Evolutionary conservation across 2,329 filamentous ascomycete species (phyloP).

Genomic region (Trichoderma arundinaceum): DNA sequence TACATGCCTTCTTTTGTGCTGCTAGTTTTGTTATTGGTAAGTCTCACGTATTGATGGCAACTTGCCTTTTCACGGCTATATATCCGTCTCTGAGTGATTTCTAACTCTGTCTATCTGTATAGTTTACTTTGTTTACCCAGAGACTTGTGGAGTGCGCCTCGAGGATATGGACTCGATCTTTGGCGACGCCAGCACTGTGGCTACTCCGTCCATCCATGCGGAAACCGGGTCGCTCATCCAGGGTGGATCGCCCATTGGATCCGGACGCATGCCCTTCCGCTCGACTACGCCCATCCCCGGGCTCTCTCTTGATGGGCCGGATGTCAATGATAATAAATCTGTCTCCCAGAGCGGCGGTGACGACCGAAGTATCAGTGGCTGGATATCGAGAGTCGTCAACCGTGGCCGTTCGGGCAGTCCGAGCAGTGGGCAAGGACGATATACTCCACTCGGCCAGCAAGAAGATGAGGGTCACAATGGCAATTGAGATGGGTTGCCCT

Average conservation of each 20-base stretch:
- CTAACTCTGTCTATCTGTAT: constrained; percentile 13
- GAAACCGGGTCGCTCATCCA: constrained; percentile 85
- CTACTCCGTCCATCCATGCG: constrained; percentile 74
- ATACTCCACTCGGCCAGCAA: constrained; percentile 50
- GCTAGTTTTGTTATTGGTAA: constrained; percentile 94
- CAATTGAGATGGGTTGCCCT: constrained; percentile 35
- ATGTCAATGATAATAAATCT: constrained; percentile 57
- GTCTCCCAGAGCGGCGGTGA: constrained; percentile 44
- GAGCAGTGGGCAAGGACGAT: constrained; percentile 50
- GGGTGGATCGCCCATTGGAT: constrained; percentile 73
- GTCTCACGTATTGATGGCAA: constrained; percentile 45
- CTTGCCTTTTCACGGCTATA: background rate
- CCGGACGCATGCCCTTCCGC: constrained; percentile 61
- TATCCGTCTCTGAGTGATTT: background rate
- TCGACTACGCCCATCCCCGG: constrained; percentile 75
- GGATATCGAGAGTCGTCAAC: constrained; percentile 52
- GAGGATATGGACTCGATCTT: constrained; percentile 98
- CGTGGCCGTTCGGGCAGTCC: constrained; percentile 48
- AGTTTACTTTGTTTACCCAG: constrained; percentile 98
- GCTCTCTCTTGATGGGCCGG: constrained; percentile 77
- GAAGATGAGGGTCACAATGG: constrained; percentile 45
- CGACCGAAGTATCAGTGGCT: constrained; percentile 56
- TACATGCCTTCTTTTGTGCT: constrained; percentile 97
- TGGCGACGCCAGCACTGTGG: constrained; percentile 85
- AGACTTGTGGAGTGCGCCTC: constrained; percentile 91